These are phyloP conservation scores for Fraxinus angustifolia DNA, from an alignment of 305 asterid species.

Conservation along the genomic window DNA sequence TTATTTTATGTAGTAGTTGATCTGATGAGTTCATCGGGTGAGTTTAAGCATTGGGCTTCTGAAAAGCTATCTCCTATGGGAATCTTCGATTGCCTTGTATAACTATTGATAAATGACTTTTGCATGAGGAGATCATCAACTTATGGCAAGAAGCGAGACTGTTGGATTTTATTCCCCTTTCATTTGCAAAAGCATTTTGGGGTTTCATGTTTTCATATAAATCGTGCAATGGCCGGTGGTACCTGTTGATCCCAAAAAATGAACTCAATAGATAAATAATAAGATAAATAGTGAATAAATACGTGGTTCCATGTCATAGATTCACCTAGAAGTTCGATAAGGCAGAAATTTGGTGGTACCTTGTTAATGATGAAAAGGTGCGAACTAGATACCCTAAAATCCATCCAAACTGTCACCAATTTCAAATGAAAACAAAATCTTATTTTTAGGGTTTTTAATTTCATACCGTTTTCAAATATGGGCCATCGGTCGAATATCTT, in stretches of 20 bases:
- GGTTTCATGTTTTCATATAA: constrained; percentile 1
- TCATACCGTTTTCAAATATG: background rate
- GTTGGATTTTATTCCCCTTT: constrained; percentile 26
- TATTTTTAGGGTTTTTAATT: constrained; percentile 21
- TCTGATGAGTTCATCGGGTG: too few species aligned
- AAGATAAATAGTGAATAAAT: too few species aligned
- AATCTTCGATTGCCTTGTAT: too few species aligned
- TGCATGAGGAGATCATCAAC: too few species aligned
- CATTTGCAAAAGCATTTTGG: background rate
- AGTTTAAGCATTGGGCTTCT: too few species aligned
- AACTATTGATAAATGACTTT: too few species aligned
- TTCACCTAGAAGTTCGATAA: background rate
- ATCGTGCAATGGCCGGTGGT: constrained; percentile 52
- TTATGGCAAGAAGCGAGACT: too few species aligned
- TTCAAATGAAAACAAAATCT: constrained; percentile 42
- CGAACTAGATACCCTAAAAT: constrained; percentile 27
- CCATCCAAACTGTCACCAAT: constrained; percentile 14
- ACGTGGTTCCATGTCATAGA: background rate
- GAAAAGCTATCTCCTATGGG: too few species aligned
- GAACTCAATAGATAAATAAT: too few species aligned
- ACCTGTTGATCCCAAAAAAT: too few species aligned
- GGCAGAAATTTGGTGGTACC: constrained; percentile 21
- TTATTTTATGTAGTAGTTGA: too few species aligned
- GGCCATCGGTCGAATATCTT: too few species aligned
- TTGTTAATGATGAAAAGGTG: background rate